phyloP scores from a whole-genome alignment of 2,329 filamentous ascomycete genomes.

The Cladophialophora bantiana region DNA sequence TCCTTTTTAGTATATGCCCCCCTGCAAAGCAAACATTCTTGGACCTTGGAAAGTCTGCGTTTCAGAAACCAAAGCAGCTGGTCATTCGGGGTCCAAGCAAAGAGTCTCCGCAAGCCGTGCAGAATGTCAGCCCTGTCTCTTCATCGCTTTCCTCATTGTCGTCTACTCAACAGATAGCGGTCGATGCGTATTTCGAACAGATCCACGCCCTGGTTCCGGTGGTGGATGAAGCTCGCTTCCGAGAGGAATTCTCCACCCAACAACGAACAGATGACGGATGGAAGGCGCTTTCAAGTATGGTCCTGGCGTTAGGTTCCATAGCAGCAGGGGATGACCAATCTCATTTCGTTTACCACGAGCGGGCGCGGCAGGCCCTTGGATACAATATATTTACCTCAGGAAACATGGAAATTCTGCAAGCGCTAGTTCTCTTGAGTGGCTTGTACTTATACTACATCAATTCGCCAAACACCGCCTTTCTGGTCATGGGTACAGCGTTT shows the following conservation, averaged over 20 bases:
- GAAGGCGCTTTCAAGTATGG: constrained; percentile 76
- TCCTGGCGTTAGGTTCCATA: constrained; percentile 76
- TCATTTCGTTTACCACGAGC: constrained; percentile 73
- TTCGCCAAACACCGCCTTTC: constrained; percentile 36
- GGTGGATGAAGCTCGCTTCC: constrained; percentile 74
- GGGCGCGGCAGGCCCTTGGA: constrained; percentile 50
- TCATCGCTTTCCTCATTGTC: not conserved
- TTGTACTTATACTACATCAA: constrained; percentile 37
- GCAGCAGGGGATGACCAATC: constrained; percentile 67
- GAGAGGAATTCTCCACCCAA: constrained; percentile 67
- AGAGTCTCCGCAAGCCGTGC: not conserved
- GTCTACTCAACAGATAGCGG: constrained; percentile 10
- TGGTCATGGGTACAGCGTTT: constrained; percentile 46
- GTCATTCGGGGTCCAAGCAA: not conserved
- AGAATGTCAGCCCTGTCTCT: not conserved
- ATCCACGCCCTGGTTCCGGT: constrained; percentile 75
- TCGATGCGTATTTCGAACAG: constrained; percentile 76
- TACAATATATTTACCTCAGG: constrained; percentile 32
- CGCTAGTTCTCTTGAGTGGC: constrained; percentile 34
- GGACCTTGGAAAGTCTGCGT: constrained; percentile 2
- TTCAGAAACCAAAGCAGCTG: not conserved
- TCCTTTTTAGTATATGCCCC: constrained; percentile 10
- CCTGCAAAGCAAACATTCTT: constrained; percentile 16
- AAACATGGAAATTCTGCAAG: constrained; percentile 35
- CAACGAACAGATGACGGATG: constrained; percentile 72